A percentile compares a stretch with the other conserved stretches of the same genome.
phyloP scores from a whole-genome alignment of 2,329 filamentous ascomycete genomes.

The Scedosporium minutisporum region DNA sequence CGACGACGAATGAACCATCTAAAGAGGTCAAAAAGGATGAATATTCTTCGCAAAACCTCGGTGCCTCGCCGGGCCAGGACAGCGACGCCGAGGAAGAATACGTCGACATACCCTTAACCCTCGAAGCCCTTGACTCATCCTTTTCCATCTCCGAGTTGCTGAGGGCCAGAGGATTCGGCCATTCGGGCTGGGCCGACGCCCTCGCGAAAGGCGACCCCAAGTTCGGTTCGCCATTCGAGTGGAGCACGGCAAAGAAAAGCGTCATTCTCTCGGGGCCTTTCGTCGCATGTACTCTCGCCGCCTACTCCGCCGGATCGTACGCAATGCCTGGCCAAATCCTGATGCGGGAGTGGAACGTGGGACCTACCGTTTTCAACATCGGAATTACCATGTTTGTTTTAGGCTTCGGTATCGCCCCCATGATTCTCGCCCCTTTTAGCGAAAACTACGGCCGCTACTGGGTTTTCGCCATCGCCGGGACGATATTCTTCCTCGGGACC shows the following conservation, averaged over 20 bases:
- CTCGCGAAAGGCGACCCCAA: neutral
- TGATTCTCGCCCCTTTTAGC: conserved; percentile 58
- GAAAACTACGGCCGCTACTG: conserved; percentile 41
- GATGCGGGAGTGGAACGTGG: conserved; percentile 45
- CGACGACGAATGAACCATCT: neutral
- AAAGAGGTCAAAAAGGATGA: neutral
- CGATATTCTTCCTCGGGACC: conserved; percentile 23
- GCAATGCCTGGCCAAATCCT: conserved; percentile 47
- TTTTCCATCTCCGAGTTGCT: neutral
- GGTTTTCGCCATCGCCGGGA: conserved; percentile 20
- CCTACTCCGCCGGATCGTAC: conserved; percentile 56
- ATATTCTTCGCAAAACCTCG: neutral
- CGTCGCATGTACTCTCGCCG: conserved; percentile 46
- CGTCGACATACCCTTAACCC: neutral
- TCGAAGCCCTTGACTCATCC: neutral
- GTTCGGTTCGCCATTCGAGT: conserved; percentile 7
- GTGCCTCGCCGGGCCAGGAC: neutral
- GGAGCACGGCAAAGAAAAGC: conserved; percentile 12
- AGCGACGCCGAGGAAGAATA: neutral
- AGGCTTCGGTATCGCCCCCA: conserved; percentile 57
- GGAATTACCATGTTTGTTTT: conserved; percentile 55
- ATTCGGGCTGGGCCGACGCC: neutral
- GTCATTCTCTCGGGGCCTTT: conserved; percentile 15
- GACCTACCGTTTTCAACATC: conserved; percentile 43
- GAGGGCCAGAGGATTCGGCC: neutral